Base-by-base conservation (phyloP, 495 filamentous ascomycete genomes). In the Hypoxylon lenormandii region DNA sequence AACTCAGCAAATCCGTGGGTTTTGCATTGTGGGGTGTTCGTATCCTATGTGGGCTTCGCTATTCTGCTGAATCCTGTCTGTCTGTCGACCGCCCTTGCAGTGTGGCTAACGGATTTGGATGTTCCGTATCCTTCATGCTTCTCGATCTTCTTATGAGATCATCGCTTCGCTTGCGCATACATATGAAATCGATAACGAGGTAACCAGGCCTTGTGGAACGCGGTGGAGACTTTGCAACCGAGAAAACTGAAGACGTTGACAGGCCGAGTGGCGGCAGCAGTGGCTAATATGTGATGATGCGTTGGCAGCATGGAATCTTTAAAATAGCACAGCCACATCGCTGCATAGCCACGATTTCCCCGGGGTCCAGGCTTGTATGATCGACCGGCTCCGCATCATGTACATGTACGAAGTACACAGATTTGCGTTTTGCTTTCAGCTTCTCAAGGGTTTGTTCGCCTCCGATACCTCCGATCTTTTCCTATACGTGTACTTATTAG, bases 251-350 rank as follows among this genome's bases (percentile, higher is more conserved):
- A 37, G 43, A 36, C 18, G 50, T 60, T 59, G 55, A 56, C 26
- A 28, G 26, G 54, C 59, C 47, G 60, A 54, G 57, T 50, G 61
- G 62, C 56, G 68, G 26, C 45, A 64, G 54, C 1, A 66, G 68
- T 70, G 68, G 68, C 68, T 70, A 70, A 70, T 66, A 58, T 57
- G 56, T 66, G 58, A 61, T 70, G 68, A 61, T 70, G 68, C 46
- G 68, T 49, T 70, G 68, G 68, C 68, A 51, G 49, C 48, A 50
- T 16, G 64, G 42, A 61, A 45, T 61, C 11, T 61, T 51, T 8
- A 33, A 23, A 49, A 36, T 11, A 21, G 26, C 21, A 56, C 43
- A 55, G 15, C 19, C 28, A 22, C 60, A 55, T 1, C 4, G 16
- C 16, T 2, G 1, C 68, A 66, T 60, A 70, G 64, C 64, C 64